Conservation (phyloP, 2,329 filamentous ascomycete species). For the Aureobasidium sp. region DNA sequence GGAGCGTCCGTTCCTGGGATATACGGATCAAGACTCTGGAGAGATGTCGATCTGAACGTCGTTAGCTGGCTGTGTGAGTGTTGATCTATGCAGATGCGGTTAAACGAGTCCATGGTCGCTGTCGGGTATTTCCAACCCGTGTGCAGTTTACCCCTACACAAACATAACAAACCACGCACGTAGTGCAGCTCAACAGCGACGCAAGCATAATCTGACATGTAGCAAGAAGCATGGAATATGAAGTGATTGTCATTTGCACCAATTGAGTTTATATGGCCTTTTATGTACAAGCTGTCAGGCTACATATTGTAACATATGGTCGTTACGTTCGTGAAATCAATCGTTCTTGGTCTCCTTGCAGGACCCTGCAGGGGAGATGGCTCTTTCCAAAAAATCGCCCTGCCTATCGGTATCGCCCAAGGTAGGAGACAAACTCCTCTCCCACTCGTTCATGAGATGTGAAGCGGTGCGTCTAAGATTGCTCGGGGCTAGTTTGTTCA, state of each 20-base stretch:
- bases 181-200: not conserved
- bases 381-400: slow-evolving; percentile 6
- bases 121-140: not conserved
- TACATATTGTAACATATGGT: not conserved
- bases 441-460: slow-evolving; percentile 85
- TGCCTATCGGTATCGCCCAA: not conserved
- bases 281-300: not conserved
- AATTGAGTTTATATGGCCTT: not conserved
- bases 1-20: not conserved
- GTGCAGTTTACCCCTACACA: too few relatives aligned
- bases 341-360: slow-evolving; percentile 16
- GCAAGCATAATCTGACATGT: not conserved
- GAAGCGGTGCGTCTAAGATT: slow-evolving; percentile 78
- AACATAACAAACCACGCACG: too few relatives aligned
- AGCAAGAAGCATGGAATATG: not conserved
- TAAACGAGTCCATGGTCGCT: not conserved
- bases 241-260: not conserved
- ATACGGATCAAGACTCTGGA: not conserved
- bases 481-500: slow-evolving; percentile 65
- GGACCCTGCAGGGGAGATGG: not conserved
- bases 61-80: not conserved
- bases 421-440: slow-evolving; percentile 56
- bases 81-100: not conserved
- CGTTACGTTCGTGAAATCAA: not conserved
- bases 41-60: not conserved